Conservation (phyloP, 495 filamentous ascomycete species). For the Lepraria neglecta region DNA sequence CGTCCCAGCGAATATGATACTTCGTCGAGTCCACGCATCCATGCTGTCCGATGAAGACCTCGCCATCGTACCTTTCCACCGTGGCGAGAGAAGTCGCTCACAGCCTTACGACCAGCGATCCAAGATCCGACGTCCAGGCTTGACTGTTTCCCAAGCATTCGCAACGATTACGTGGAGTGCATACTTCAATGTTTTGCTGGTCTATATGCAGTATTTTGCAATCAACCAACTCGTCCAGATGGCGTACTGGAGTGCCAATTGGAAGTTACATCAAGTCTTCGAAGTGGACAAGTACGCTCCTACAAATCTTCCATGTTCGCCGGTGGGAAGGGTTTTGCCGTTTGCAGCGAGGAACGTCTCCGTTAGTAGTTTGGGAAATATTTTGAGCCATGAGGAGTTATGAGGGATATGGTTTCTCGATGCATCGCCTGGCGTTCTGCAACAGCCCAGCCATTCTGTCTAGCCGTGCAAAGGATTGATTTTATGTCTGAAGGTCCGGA, state of each 20-base stretch:
- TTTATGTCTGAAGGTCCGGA: too few species aligned
- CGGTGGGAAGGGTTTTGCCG: constrained; percentile 9
- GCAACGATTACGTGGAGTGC: constrained; percentile 19
- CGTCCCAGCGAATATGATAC: constrained; percentile 21
- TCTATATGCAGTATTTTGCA: constrained; percentile 23
- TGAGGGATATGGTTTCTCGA: not conserved
- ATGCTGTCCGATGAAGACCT: constrained; percentile 28
- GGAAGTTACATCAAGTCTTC: constrained; percentile 22
- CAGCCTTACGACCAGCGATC: constrained; percentile 4
- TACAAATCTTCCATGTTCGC: constrained; percentile 22
- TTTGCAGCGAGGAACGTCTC: not conserved
- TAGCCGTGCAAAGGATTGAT: too few species aligned
- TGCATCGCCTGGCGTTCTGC: not conserved
- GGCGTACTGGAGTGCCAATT: constrained; percentile 24
- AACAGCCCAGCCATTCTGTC: too few species aligned
- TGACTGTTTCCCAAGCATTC: constrained; percentile 23
- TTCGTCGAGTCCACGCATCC: constrained; percentile 25
- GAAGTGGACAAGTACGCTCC: constrained; percentile 15
- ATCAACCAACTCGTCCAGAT: constrained; percentile 24
- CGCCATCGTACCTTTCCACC: constrained; percentile 26
- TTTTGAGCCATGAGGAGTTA: not conserved
- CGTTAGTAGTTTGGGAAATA: not conserved
- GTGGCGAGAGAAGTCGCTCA: constrained; percentile 10
- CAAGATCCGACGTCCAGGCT: constrained; percentile 20
- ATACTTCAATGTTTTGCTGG: constrained; percentile 19